A percentile compares a stretch with the other conserved stretches of the same genome.
phyloP scores from a whole-genome alignment of 192 early-diverging fungal genomes.

The Spizellomyces sp. region DNA sequence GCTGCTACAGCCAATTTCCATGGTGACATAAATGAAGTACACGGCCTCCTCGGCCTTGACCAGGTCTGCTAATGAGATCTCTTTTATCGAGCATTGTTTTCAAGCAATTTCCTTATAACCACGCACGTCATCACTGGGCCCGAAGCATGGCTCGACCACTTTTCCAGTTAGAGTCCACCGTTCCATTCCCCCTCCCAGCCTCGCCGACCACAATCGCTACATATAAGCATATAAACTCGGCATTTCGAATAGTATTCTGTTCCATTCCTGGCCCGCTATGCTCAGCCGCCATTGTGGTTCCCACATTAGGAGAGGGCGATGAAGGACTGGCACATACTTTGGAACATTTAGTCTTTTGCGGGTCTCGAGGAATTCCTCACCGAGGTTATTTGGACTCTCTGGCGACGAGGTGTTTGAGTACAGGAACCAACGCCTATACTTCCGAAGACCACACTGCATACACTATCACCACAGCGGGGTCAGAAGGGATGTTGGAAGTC shows the following conservation, averaged over 20 bases:
- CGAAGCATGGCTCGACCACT: too few relatives aligned
- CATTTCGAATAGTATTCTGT: slow-evolving; percentile 61
- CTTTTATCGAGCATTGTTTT: too few relatives aligned
- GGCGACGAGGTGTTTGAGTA: slow-evolving; percentile 72
- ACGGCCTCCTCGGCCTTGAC: too few relatives aligned
- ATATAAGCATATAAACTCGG: slow-evolving; percentile 31
- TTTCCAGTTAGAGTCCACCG: slow-evolving; percentile 14
- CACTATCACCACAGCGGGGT: slow-evolving; percentile 65
- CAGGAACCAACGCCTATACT: slow-evolving; percentile 74
- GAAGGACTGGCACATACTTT: slow-evolving; percentile 84
- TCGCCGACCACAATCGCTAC: slow-evolving; percentile 7
- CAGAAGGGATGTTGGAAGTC: slow-evolving; percentile 70
- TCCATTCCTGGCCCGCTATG: slow-evolving; percentile 66
- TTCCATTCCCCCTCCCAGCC: slow-evolving; percentile 16
- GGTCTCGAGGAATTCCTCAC: slow-evolving; percentile 65
- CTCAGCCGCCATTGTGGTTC: slow-evolving; percentile 70
- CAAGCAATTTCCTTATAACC: too few relatives aligned
- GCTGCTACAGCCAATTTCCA: too few relatives aligned
- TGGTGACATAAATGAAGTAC: too few relatives aligned
- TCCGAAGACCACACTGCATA: slow-evolving; percentile 72
- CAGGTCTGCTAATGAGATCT: too few relatives aligned
- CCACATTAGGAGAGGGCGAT: slow-evolving; percentile 66
- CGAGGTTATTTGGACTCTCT: slow-evolving; percentile 75
- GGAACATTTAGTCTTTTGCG: slow-evolving; percentile 84
- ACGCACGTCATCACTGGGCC: too few relatives aligned